Evolutionary conservation across 495 filamentous ascomycete species (phyloP).

Genomic region (Penicillium arizonense): DNA sequence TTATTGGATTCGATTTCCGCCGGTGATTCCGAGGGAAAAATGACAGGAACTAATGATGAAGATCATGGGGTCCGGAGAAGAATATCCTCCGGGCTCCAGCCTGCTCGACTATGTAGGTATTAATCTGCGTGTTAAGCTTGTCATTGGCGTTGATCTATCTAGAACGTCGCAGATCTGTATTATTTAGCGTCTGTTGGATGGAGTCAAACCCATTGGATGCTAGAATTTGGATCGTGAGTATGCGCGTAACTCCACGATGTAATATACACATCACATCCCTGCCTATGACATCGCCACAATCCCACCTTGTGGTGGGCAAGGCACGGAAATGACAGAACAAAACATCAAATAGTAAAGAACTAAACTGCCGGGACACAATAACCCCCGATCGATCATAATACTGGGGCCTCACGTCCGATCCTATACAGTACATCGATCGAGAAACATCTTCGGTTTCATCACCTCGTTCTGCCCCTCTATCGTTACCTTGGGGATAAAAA

Average conservation of each 20-base stretch:
- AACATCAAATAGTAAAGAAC: neutral
- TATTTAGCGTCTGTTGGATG: neutral
- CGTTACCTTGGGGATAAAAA: neutral
- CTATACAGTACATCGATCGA: conserved; percentile 1
- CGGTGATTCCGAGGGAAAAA: neutral
- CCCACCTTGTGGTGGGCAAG: neutral
- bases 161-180: neutral
- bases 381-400: neutral
- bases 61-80: too few relatives aligned
- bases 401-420: neutral
- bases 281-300: neutral
- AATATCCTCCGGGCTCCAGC: neutral
- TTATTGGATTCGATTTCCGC: neutral
- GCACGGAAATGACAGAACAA: neutral
- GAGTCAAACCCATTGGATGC: neutral
- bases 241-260: neutral
- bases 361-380: neutral
- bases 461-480: conserved; percentile 9
- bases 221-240: neutral
- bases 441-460: neutral
- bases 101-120: neutral
- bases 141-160: neutral
- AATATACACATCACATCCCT: neutral
- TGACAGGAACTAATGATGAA: neutral
- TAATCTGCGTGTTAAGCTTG: neutral